These are phyloP conservation scores for Cotoneaster glaucophyllus DNA, from an alignment of 306 rosid genomes.

Conservation along the genomic window DNA sequence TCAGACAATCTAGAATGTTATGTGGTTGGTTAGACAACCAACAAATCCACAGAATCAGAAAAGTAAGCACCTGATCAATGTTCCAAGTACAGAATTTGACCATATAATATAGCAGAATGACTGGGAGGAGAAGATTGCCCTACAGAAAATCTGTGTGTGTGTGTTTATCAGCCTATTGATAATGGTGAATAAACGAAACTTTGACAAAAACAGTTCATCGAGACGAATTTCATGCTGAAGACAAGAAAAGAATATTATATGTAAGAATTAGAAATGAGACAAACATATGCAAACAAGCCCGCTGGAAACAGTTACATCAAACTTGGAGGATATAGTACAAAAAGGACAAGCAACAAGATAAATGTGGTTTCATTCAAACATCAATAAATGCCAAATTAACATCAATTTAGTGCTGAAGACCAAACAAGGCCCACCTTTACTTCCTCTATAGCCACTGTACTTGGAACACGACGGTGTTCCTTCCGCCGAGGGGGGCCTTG, in stretches of 20 bases:
- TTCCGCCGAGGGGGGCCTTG: conserved; percentile 64
- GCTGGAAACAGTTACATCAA: background rate
- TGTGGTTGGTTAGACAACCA: background rate
- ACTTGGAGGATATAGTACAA: background rate
- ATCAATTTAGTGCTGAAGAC: conserved; percentile 2
- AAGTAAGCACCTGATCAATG: background rate
- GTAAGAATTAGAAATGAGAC: background rate
- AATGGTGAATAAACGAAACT: background rate
- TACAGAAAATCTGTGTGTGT: background rate
- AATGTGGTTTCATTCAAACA: conserved; percentile 1
- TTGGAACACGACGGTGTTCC: conserved; percentile 99
- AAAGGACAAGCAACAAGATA: conserved; percentile 2
- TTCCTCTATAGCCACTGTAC: conserved; percentile 96
- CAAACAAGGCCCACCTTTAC: conserved; percentile 67
- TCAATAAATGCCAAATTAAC: conserved; percentile 14
- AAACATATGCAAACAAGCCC: background rate
- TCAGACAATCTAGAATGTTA: background rate
- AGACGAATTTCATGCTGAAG: background rate
- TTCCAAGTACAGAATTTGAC: background rate
- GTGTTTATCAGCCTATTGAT: background rate
- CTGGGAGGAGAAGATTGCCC: background rate
- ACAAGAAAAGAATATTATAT: background rate
- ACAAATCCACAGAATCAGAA: background rate
- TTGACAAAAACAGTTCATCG: background rate
- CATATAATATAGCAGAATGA: background rate